Conservation (phyloP, 352 stramenopile species). For the Globisporangium nagaii region DNA sequence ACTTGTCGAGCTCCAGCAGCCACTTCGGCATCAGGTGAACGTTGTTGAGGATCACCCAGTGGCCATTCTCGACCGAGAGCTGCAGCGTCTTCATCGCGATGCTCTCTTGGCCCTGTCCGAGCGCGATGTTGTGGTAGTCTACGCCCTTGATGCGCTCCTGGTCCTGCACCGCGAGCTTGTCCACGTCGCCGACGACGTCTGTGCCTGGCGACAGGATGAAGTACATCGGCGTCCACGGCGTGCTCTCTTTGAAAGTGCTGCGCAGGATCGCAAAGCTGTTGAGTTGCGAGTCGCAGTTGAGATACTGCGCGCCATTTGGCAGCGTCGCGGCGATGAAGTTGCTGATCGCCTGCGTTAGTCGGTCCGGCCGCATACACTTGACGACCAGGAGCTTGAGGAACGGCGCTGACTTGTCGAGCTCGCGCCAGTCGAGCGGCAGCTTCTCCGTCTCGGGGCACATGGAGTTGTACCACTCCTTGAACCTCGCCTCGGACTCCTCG, state of each 20-base stretch:
- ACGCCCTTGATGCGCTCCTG: constrained; percentile 91
- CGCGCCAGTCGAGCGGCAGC: constrained; percentile 88
- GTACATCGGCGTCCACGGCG: constrained; percentile 94
- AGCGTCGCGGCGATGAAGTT: constrained; percentile 89
- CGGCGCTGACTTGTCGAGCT: constrained; percentile 85
- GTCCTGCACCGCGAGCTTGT: constrained; percentile 91
- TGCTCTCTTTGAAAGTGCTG: constrained; percentile 91
- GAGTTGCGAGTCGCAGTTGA: constrained; percentile 86
- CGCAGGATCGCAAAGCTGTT: constrained; percentile 94
- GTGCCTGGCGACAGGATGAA: constrained; percentile 96
- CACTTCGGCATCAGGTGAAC: constrained; percentile 93
- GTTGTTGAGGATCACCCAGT: constrained; percentile 95
- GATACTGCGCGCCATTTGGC: constrained; percentile 72
- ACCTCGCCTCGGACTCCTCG: constrained; percentile 85
- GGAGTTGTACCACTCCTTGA: constrained; percentile 91
- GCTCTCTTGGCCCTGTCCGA: constrained; percentile 92
- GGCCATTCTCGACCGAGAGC: constrained; percentile 85
- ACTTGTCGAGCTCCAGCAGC: constrained; percentile 90
- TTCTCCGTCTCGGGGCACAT: constrained; percentile 84
- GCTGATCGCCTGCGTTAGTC: constrained; percentile 89
- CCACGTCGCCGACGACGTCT: constrained; percentile 95
- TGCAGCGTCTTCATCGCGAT: constrained; percentile 88
- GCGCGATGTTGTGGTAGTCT: constrained; percentile 95
- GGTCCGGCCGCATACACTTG: constrained; percentile 91
- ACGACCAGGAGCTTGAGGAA: constrained; percentile 95